Conservation (phyloP, 306 rosid species). For the Fragaria iinumae region DNA sequence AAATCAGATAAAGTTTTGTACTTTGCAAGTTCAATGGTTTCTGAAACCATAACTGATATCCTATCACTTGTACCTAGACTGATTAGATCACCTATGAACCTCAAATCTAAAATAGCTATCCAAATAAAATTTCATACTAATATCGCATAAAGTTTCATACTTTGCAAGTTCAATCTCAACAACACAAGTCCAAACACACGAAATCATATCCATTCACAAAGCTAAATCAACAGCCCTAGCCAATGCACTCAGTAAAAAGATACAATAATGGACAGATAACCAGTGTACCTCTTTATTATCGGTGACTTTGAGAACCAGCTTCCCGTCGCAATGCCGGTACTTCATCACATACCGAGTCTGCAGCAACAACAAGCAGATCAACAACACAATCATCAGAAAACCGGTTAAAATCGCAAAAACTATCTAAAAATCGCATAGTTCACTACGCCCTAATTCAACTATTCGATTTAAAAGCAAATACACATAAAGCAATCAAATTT, state of each 20-base stretch:
- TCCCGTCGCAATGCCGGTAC: constrained; percentile 80
- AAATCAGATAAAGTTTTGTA: neutral
- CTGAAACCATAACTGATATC: too few relatives aligned
- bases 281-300: constrained; percentile 60
- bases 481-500: neutral
- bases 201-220: too few relatives aligned
- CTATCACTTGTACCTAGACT: neutral
- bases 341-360: constrained; percentile 77
- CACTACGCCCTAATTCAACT: neutral
- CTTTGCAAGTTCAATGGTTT: neutral
- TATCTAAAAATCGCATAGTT: too few relatives aligned
- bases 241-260: neutral
- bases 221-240: neutral
- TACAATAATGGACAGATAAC: neutral
- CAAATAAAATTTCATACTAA: neutral
- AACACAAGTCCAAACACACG: neutral
- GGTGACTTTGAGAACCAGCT: constrained; percentile 74
- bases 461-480: neutral
- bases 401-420: neutral
- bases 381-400: neutral
- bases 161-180: neutral
- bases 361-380: constrained; percentile 23
- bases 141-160: too few relatives aligned
- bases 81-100: neutral
- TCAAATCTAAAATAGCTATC: neutral